A percentile compares a stretch with the other conserved stretches of the same genome.
phyloP scores from a whole-genome alignment of 305 asterid species.

The Fraxinus angustifolia region DNA sequence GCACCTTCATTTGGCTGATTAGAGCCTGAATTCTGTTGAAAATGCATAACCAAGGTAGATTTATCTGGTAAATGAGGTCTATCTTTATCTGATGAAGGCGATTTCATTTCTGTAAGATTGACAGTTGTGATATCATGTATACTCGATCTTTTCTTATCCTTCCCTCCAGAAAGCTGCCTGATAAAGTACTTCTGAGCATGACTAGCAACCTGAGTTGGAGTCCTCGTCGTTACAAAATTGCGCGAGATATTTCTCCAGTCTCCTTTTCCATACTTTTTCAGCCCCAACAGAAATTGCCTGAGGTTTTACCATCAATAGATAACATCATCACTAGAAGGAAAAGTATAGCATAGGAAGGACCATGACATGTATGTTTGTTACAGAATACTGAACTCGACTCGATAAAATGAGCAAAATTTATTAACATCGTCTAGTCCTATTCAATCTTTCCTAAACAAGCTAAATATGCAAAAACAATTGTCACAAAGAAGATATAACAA shows the following conservation, averaged over 20 bases:
- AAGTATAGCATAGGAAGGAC: background rate
- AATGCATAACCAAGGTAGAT: slow-evolving; percentile 7
- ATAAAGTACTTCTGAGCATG: slow-evolving; percentile 90
- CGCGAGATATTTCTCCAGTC: slow-evolving; percentile 87
- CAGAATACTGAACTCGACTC: background rate
- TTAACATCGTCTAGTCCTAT: background rate
- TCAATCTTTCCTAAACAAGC: background rate
- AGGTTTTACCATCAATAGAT: slow-evolving; percentile 20
- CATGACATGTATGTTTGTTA: background rate
- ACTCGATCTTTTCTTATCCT: slow-evolving; percentile 84
- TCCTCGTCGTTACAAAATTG: slow-evolving; percentile 70
- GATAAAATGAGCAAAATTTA: background rate
- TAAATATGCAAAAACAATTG: background rate
- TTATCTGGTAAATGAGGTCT: slow-evolving; percentile 32
- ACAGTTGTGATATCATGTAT: slow-evolving; percentile 85
- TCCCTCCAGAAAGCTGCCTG: slow-evolving; percentile 75
- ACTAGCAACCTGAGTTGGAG: slow-evolving; percentile 92
- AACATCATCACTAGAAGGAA: background rate
- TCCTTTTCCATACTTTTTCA: slow-evolving; percentile 86
- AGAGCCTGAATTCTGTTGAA: slow-evolving; percentile 7
- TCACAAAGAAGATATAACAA: background rate
- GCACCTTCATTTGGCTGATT: background rate
- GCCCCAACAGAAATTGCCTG: slow-evolving; percentile 83
- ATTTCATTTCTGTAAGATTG: slow-evolving; percentile 41
- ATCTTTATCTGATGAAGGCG: slow-evolving; percentile 37